Evolutionary conservation across 2,329 filamentous ascomycete genomes (phyloP).

Genomic region (Grosmannia huntii): DNA sequence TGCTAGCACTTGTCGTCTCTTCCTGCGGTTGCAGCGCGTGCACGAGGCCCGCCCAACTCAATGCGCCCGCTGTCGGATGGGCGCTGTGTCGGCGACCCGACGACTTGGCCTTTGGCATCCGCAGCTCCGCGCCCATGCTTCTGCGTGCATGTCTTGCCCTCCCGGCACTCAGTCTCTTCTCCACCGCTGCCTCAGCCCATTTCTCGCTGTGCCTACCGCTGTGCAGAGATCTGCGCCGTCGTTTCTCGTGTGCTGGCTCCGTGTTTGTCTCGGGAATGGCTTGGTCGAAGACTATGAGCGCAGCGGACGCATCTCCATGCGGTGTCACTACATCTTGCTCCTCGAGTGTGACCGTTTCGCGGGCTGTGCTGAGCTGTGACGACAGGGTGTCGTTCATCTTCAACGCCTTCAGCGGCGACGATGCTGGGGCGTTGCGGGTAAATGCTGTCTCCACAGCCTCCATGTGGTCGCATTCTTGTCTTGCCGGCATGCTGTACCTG

Average conservation of each 20-base stretch:
- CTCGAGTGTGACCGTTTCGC: background rate
- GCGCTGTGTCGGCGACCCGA: background rate
- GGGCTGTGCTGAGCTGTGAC: conserved; percentile 7
- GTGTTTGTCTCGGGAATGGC: conserved; percentile 9
- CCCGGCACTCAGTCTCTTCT: background rate
- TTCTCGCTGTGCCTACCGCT: conserved; percentile 17
- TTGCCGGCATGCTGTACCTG: conserved; percentile 12
- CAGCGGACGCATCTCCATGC: background rate
- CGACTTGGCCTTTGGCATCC: background rate
- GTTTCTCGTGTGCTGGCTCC: conserved; percentile 18
- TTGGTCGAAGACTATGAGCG: conserved; percentile 18
- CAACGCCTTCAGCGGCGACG: conserved; percentile 9
- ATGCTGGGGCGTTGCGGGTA: background rate
- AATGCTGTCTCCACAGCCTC: background rate
- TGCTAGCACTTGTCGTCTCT: background rate
- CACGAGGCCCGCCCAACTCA: background rate
- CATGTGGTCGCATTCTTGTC: background rate
- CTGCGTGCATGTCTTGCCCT: conserved; percentile 3
- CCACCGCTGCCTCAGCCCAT: conserved; percentile 2
- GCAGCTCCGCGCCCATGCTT: conserved; percentile 1
- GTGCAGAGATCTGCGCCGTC: conserved; percentile 17
- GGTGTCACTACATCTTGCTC: background rate
- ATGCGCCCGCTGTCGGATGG: background rate
- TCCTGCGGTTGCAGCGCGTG: background rate
- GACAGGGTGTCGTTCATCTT: conserved; percentile 15